Base-by-base conservation (phyloP, 345 rosid genomes). In the Camelina hispida region DNA sequence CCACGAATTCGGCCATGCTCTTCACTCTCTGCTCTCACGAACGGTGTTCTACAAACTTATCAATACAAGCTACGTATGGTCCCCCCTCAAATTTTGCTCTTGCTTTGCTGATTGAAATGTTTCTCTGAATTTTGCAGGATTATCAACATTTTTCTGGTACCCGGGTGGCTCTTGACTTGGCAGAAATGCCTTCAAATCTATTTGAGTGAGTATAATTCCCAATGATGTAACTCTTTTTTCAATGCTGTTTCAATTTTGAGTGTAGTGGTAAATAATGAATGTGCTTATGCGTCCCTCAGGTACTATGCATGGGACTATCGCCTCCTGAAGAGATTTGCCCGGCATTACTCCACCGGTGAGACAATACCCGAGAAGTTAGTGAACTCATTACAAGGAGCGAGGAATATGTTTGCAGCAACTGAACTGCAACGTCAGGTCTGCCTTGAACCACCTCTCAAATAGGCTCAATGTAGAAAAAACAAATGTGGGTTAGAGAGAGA, bases 1-100 rank as follows among this genome's bases (percentile, higher is more conserved):
- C 79, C 99, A 95, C 74, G 99, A 95, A 83, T 95, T 92, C 70
- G 97, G 99, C 38, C 99, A 95, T 67, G 95, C 99, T 46, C 96
- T 95, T 54, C 97, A 95, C 78, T 85, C 97, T 59, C 81, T 95
- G 62, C 87, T 95, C 64, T 95, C 97, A 18, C 85, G 97, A 89
- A 95, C 99, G 84, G 97, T 94, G 81, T 60, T 57, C 7, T 76
- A 22, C 73, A 74, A 32, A 61, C 68, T 28, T 62, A 48, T 74
- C 23, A 17, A 44, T 37, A 46, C 64, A 23, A 68, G 38, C 44
- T 18, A 8, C 30, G n/a, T 13, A 38, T 5, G 14, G 11, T n/a
- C 20, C 5, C 51, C 2, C 15, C 15, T 15, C 13, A 7, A 10
- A 43, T 51, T 40, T 37, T 9, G 52, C 56, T 83, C 47, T 72